Percentiles rank a stretch among this genome's conserved stretches.
Conservation (phyloP, 2,329 filamentous ascomycete genomes). For the Beauveria rudraprayagi region DNA sequence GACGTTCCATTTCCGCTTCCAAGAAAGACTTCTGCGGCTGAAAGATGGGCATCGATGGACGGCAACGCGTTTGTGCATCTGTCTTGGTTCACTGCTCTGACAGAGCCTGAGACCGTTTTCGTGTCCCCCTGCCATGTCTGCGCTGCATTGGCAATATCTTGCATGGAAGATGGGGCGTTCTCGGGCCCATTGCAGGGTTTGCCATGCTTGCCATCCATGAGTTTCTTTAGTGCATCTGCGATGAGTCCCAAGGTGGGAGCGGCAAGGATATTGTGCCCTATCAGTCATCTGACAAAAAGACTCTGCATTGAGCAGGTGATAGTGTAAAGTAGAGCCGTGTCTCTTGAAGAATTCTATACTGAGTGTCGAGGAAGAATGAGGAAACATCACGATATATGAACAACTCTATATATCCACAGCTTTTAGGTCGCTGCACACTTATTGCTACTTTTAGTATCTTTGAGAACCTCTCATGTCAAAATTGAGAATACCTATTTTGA, state of each 20-base stretch:
- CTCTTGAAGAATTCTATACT: background rate
- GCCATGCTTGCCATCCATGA: background rate
- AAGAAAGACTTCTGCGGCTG: background rate
- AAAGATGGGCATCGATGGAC: constrained; percentile 8
- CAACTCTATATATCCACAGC: background rate
- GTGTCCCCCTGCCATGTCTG: constrained; percentile 13
- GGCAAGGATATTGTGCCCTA: background rate
- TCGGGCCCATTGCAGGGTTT: background rate
- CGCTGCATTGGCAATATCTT: background rate
- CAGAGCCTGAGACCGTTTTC: constrained; percentile 10
- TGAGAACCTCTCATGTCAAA: background rate
- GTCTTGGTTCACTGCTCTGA: constrained; percentile 13
- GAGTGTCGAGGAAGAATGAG: background rate
- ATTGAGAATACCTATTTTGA: background rate
- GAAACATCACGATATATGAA: background rate
- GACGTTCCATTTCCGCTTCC: background rate
- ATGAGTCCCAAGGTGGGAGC: background rate
- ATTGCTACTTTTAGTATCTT: background rate
- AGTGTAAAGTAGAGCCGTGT: too few species aligned
- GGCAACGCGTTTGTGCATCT: constrained; percentile 11
- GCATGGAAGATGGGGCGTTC: background rate
- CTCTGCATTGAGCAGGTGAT: too few species aligned
- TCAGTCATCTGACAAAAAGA: background rate
- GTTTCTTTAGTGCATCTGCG: background rate
- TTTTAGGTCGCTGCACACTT: background rate